Conservation (phyloP, 1,284 basidiomycete genomes). For the Ganoderma leucocontextum region DNA sequence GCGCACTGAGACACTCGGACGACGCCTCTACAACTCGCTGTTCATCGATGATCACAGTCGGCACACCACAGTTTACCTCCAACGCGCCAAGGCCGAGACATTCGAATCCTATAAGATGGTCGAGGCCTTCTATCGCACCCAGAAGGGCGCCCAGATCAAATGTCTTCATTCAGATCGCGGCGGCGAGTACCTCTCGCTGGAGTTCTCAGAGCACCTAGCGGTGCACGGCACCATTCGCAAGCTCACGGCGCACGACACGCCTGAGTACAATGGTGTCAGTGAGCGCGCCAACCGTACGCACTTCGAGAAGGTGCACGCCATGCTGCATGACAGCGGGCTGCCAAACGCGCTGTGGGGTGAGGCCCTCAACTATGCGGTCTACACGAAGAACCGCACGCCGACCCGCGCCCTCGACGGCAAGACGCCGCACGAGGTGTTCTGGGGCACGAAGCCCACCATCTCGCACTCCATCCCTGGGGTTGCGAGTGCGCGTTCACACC, state of each 20-base stretch:
- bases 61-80: slow-evolving; percentile 12
- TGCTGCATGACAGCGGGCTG: slow-evolving; percentile 38
- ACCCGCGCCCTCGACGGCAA: slow-evolving; percentile 40
- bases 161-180: slow-evolving; percentile 44
- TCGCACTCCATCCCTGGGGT: background rate
- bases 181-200: slow-evolving; percentile 15
- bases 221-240: slow-evolving; percentile 14
- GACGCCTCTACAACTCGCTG: slow-evolving; percentile 30
- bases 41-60: slow-evolving; percentile 36
- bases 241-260: background rate
- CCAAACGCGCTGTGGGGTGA: slow-evolving; percentile 48
- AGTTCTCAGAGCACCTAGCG: slow-evolving; percentile 8
- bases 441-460: slow-evolving; percentile 44
- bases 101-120: slow-evolving; percentile 28
- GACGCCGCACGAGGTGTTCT: slow-evolving; percentile 43
- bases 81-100: slow-evolving; percentile 35
- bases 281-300: slow-evolving; percentile 47
- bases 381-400: slow-evolving; percentile 48
- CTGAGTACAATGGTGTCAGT: slow-evolving; percentile 43
- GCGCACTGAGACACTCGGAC: background rate
- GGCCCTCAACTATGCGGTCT: slow-evolving; percentile 45
- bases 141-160: slow-evolving; percentile 39
- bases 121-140: slow-evolving; percentile 29
- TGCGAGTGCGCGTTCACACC: too few relatives aligned
- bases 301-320: slow-evolving; percentile 32